These are phyloP conservation scores for Lichtheimia ramosa DNA, from an alignment of 371 early-diverging fungal species.

Conservation along the genomic window DNA sequence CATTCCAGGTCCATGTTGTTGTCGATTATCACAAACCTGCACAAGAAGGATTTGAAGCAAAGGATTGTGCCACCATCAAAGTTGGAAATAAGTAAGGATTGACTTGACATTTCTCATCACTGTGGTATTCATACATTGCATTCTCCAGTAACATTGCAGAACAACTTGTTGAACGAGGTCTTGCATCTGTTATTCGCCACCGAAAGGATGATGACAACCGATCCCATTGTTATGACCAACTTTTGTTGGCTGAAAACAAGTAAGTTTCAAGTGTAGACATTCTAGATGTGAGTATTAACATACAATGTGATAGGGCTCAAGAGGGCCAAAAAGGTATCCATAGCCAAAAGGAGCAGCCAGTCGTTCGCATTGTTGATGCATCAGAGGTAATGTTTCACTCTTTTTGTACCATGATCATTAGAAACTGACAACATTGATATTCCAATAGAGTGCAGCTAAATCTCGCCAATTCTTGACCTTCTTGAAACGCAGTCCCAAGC, in stretches of 20 bases:
- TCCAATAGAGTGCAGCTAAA: slow-evolving; percentile 62
- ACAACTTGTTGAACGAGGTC: slow-evolving; percentile 74
- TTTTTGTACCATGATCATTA: not conserved
- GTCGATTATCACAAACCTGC: slow-evolving; percentile 91
- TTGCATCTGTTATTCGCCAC: slow-evolving; percentile 84
- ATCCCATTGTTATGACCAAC: slow-evolving; percentile 81
- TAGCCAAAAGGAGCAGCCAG: slow-evolving; percentile 76
- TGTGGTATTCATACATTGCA: not conserved
- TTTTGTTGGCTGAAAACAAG: slow-evolving; percentile 81
- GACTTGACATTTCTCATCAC: not conserved
- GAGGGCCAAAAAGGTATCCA: slow-evolving; percentile 75
- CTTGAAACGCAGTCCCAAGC: slow-evolving; percentile 76
- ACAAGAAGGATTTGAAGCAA: slow-evolving; percentile 83
- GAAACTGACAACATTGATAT: not conserved
- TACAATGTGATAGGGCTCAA: slow-evolving; percentile 50
- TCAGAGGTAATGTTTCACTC: slow-evolving; percentile 46
- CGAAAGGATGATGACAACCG: slow-evolving; percentile 88
- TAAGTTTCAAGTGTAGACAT: slow-evolving; percentile 13
- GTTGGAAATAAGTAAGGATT: slow-evolving; percentile 42
- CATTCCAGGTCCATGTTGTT: slow-evolving; percentile 60
- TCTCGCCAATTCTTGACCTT: slow-evolving; percentile 85
- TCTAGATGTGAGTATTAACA: not conserved
- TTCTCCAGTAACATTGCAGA: slow-evolving; percentile 69
- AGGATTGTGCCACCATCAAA: slow-evolving; percentile 86
- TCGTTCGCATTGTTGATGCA: slow-evolving; percentile 66